Evolutionary conservation across 2,329 filamentous ascomycete species (phyloP).

Genomic region (Fusarium sterilihyphosum): DNA sequence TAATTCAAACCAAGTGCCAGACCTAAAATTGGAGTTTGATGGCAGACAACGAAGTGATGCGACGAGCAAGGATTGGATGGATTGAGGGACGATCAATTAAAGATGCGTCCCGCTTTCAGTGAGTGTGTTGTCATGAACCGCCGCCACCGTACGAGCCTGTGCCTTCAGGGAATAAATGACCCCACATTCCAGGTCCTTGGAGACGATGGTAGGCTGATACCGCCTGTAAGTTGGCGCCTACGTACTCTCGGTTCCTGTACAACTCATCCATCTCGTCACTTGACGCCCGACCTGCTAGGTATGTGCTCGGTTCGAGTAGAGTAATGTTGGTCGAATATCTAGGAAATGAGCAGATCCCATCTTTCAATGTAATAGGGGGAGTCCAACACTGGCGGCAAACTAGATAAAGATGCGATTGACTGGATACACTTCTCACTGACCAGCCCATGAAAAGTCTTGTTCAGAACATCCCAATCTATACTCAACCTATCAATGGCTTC

Average conservation of each 20-base stretch:
- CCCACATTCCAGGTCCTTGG: neutral
- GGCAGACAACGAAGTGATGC: conserved; percentile 32
- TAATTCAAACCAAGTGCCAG: conserved; percentile 11
- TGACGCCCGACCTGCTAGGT: neutral
- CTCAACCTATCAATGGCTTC: neutral
- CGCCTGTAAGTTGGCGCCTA: neutral
- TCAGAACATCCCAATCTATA: neutral
- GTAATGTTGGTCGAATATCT: neutral
- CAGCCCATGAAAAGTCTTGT: neutral
- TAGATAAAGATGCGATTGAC: neutral
- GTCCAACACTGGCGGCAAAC: neutral
- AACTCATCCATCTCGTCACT: neutral
- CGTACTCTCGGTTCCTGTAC: neutral
- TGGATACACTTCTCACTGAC: neutral
- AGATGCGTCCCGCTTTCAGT: conserved; percentile 21
- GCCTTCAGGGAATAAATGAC: conserved; percentile 10
- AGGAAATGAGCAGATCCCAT: neutral
- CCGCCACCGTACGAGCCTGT: conserved; percentile 23
- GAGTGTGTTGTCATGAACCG: conserved; percentile 20
- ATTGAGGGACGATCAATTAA: conserved; percentile 35
- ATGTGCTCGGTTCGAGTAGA: neutral
- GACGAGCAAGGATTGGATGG: conserved; percentile 40
- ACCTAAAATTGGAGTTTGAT: conserved; percentile 25
- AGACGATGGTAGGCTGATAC: neutral
- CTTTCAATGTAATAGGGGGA: neutral